Conservation (phyloP, 2,329 filamentous ascomycete species). For the Parasarocladium wereldwijsianum region DNA sequence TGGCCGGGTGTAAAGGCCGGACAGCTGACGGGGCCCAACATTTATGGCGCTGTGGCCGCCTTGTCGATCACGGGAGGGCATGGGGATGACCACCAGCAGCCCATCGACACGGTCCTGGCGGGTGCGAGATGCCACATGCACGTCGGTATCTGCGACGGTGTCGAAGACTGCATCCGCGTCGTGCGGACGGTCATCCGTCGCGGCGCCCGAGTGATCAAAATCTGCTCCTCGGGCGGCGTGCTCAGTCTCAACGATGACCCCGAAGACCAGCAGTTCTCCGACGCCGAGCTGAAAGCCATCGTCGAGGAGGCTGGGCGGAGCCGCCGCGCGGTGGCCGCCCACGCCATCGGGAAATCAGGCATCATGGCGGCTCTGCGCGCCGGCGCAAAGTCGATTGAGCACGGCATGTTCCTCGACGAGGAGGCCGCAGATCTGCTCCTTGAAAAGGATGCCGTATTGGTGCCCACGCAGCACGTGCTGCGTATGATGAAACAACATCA, state of each 20-base stretch:
- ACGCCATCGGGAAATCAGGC: conserved; percentile 29
- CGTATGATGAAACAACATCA: conserved; percentile 20
- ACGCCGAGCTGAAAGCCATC: conserved; percentile 23
- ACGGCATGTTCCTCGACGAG: conserved; percentile 30
- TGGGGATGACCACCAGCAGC: conserved; percentile 26
- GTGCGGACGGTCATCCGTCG: conserved; percentile 27
- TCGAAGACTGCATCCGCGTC: conserved; percentile 26
- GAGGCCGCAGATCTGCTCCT: conserved; percentile 28
- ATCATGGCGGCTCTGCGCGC: conserved; percentile 28
- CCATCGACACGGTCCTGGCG: conserved; percentile 15
- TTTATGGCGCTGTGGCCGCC: conserved; percentile 26
- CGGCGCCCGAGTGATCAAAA: conserved; percentile 33
- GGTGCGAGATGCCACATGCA: conserved; percentile 7
- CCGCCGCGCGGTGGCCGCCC: conserved; percentile 24
- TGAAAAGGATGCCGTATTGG: conserved; percentile 26
- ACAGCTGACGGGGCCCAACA: conserved; percentile 25
- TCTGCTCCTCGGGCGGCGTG: conserved; percentile 28
- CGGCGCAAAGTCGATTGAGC: conserved; percentile 30
- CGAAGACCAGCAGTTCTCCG: conserved; percentile 26
- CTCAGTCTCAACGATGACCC: conserved; percentile 26
- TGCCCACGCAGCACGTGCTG: conserved; percentile 28
- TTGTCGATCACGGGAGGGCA: conserved; percentile 32
- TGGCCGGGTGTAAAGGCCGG: conserved; percentile 24
- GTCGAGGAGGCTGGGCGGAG: conserved; percentile 26
- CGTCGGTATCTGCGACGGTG: conserved; percentile 26